Evolutionary conservation across 768 basidiomycete genomes (phyloP).

Genomic region (Trametes meyenii): DNA sequence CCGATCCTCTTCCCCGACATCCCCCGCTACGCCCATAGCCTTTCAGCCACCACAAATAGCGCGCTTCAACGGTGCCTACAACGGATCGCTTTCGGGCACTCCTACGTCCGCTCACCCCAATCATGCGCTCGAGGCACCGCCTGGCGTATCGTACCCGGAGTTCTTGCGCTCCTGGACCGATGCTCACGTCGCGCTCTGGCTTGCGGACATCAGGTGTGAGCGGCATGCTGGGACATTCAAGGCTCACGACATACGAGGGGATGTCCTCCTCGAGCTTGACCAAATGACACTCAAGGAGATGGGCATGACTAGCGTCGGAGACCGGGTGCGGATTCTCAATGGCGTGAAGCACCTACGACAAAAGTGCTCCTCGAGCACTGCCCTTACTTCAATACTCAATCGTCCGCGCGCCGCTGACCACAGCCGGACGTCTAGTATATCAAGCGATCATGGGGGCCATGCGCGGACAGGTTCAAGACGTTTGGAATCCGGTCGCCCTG

Average conservation of each 20-base stretch:
- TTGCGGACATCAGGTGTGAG: constrained; percentile 74
- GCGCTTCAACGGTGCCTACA: constrained; percentile 37
- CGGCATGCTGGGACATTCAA: constrained; percentile 71
- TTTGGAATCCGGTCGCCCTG: constrained; percentile 68
- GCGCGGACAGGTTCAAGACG: constrained; percentile 44
- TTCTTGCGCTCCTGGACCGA: constrained; percentile 76
- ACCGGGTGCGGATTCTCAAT: constrained; percentile 83
- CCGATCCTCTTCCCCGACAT: constrained; percentile 38
- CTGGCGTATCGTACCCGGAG: constrained; percentile 59
- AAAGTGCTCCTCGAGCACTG: constrained; percentile 42
- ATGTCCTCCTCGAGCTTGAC: constrained; percentile 90
- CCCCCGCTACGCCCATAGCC: constrained; percentile 39
- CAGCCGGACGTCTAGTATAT: constrained; percentile 24
- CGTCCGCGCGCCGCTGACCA: constrained; percentile 28
- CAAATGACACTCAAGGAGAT: constrained; percentile 87
- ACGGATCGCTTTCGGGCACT: constrained; percentile 44
- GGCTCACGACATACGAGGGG: constrained; percentile 88
- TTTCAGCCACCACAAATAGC: constrained; percentile 40
- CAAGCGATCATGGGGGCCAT: constrained; percentile 33
- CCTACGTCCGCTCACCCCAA: constrained; percentile 41
- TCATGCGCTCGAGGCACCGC: constrained; percentile 57
- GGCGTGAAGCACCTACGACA: constrained; percentile 81
- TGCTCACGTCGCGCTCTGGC: constrained; percentile 73
- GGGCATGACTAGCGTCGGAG: constrained; percentile 87
- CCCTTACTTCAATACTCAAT: constrained; percentile 27